Base-by-base conservation (phyloP, 2,329 filamentous ascomycete genomes). In the Cercospora berteroae region DNA sequence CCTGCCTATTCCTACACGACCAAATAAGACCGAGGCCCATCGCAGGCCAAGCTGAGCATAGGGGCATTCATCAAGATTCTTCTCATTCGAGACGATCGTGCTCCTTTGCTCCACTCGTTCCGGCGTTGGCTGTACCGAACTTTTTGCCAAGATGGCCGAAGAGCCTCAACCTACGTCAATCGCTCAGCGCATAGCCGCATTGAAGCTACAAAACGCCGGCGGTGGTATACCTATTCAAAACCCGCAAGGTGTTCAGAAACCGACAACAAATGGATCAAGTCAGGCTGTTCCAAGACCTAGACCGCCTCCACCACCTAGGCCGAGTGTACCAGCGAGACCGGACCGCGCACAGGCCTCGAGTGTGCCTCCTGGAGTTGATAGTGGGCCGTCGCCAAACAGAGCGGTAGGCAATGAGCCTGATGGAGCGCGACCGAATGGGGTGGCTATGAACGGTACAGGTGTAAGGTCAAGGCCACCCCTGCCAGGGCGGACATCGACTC, bases 151-250 rank as follows among this genome's bases (percentile, higher is more conserved):
- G 33, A 75, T 75, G 73, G 71, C 70, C 27, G 73, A 73, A 23
- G 70, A 71, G 60, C 69, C 73, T 52, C 59, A 67, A 6, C 65
- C 64, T 18, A 73, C 67, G 36, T 80, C 80, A 20, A 81, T 84
- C 72, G 80, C 79, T 68, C 79, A 80, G 58, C 81, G 83, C 66
- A 84, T 84, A 65, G 82, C 82, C 2, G 79, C 81, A 2, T 73
- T 84, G 61, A 83, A 84, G 69, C 76, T 84, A 48, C 78, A 82
- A 55, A 78, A 83, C 50, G 50, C 50, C 69, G 80, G 83, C 16
- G 79, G 77, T 8, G 59, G 76, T 8, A 70, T 77, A 7, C 79
- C 80, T 16, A 72, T 72, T 36, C 70, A 74, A 4, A 73, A 78
- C 58, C 77, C 81, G 29, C 72, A 77, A 6, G 76, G 57, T 20